phyloP scores from a whole-genome alignment of 1,139 yeast species.

The Kodamaea plutei region DNA sequence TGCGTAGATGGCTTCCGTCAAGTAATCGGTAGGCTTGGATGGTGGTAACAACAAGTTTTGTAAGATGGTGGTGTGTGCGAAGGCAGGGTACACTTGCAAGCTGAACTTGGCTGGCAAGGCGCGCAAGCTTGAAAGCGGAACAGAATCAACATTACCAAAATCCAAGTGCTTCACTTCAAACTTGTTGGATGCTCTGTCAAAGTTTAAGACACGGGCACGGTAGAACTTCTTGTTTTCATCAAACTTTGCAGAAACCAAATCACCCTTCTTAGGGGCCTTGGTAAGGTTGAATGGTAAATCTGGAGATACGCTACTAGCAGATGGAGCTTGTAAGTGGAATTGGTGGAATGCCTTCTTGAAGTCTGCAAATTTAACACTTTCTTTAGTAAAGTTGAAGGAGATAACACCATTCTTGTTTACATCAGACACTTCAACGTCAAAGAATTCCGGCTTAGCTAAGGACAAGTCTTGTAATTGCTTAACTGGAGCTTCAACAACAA shows the following conservation, averaged over 20 bases:
- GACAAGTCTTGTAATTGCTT: conserved; percentile 19
- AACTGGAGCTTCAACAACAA: conserved; percentile 21
- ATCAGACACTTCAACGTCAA: conserved; percentile 61
- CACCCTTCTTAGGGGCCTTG: conserved; percentile 52
- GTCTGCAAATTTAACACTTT: conserved; percentile 29
- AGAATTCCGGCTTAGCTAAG: conserved; percentile 44
- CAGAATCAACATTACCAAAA: conserved; percentile 56
- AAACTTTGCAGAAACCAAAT: conserved; percentile 55
- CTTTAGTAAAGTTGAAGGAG: conserved; percentile 48
- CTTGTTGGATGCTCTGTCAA: conserved; percentile 44
- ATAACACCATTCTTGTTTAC: conserved; percentile 47
- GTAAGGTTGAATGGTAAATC: conserved; percentile 47
- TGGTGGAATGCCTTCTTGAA: conserved; percentile 48
- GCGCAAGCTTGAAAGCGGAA: conserved; percentile 45
- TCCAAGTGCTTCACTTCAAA: conserved; percentile 61
- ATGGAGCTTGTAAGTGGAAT: conserved; percentile 38
- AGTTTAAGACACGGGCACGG: conserved; percentile 54
- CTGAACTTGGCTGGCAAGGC: conserved; percentile 53
- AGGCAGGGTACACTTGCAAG: conserved; percentile 40
- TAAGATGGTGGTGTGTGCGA: conserved; percentile 56
- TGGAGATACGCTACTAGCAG: conserved; percentile 33
- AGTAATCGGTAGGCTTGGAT: conserved; percentile 52
- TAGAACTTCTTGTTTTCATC: conserved; percentile 53
- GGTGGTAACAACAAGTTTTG: conserved; percentile 63
- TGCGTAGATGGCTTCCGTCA: conserved; percentile 53